These are phyloP conservation scores for Paracorniculantispora psalliotae DNA, from an alignment of 2,329 filamentous ascomycete species.

Conservation along the genomic window DNA sequence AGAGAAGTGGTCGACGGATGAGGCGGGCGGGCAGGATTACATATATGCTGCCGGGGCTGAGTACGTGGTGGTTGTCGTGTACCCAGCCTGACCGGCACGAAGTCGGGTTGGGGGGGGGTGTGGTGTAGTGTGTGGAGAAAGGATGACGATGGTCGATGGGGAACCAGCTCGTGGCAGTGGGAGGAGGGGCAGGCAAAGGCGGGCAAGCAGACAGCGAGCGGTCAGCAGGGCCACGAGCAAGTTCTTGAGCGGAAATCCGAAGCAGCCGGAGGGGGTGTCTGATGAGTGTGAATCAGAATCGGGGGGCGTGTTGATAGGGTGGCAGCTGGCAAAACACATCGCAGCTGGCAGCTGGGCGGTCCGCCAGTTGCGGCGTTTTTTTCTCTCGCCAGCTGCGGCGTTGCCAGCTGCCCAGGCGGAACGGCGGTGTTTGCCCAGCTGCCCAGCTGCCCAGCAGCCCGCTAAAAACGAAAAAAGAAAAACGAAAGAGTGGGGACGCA, in stretches of 20 bases:
- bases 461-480: neutral
- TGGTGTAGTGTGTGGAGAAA: constrained; percentile 2
- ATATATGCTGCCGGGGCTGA: constrained; percentile 11
- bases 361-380: neutral
- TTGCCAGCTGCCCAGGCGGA: no score
- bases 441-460: neutral
- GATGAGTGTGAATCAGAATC: no score
- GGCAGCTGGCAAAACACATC: neutral
- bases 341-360: neutral
- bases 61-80: neutral
- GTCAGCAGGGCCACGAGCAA: constrained; percentile 4
- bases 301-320: neutral
- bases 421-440: neutral
- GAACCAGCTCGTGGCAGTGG: neutral
- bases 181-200: neutral
- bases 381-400: no score
- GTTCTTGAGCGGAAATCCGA: neutral
- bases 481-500: constrained; percentile 1
- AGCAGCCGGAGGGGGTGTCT: neutral
- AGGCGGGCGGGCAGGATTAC: constrained; percentile 11
- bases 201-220: neutral
- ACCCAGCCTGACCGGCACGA: no score
- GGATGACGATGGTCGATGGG: constrained; percentile 11
- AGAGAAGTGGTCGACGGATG: neutral
- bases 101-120: neutral